These are phyloP conservation scores for Coffea canephora DNA, from an alignment of 257 asterid species.

Conservation along the genomic window DNA sequence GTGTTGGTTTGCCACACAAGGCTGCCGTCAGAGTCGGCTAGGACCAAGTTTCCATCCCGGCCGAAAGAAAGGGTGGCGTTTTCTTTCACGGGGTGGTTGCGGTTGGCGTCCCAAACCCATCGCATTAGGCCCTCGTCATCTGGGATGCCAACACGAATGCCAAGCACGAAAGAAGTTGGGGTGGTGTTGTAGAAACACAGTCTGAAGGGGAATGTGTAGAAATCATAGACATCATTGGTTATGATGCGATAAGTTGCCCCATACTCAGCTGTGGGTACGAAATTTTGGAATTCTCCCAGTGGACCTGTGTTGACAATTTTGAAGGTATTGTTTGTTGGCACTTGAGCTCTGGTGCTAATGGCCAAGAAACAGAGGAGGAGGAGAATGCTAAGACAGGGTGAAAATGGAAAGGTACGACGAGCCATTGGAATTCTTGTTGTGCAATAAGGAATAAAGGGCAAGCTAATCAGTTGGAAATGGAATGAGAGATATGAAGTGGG, in stretches of 20 bases:
- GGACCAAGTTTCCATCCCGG: conserved; percentile 21
- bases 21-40: conserved; percentile 21
- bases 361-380: background rate
- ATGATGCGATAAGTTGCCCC: conserved; percentile 14
- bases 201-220: conserved; percentile 4
- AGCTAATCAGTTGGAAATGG: background rate
- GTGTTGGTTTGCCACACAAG: conserved; percentile 26
- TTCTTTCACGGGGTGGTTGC: conserved; percentile 18
- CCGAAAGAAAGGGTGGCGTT: conserved; percentile 27
- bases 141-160: conserved; percentile 13
- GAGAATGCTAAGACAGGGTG: background rate
- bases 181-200: conserved; percentile 26
- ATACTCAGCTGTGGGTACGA: conserved; percentile 8
- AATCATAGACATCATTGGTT: background rate
- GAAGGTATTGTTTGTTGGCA: conserved; percentile 15
- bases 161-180: background rate
- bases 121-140: conserved; percentile 3
- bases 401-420: background rate
- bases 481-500: background rate
- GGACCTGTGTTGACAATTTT: conserved; percentile 7
- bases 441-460: no score
- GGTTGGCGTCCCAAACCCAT: conserved; percentile 31
- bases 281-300: background rate
- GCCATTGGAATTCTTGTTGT: background rate
- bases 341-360: background rate